Conservation (phyloP, 805 yeast genomes). For the Candida coleopterorum region DNA sequence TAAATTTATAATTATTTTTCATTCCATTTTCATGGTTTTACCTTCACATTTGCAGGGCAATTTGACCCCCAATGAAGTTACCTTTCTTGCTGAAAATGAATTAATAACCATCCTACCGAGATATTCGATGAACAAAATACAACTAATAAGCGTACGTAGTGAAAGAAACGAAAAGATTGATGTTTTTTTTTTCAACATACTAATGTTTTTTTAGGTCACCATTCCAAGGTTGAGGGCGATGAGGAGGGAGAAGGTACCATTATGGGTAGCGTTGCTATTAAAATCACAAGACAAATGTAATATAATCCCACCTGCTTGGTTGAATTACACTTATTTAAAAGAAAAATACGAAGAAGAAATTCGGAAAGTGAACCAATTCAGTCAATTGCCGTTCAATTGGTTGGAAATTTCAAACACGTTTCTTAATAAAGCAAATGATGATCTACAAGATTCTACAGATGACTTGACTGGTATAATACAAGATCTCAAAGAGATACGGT, state of each 20-base stretch:
- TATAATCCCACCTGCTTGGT: conserved; percentile 84
- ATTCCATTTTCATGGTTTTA: too few species aligned
- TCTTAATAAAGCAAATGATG: conserved; percentile 70
- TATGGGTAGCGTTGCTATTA: conserved; percentile 83
- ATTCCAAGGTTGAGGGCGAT: conserved; percentile 62
- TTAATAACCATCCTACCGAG: conserved; percentile 72
- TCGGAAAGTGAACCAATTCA: conserved; percentile 51
- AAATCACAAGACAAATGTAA: conserved; percentile 84
- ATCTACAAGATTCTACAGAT: conserved; percentile 68
- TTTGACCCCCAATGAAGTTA: conserved; percentile 72
- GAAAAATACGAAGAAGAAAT: conserved; percentile 64
- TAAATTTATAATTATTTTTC: too few species aligned
- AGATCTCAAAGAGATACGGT: conserved; percentile 79
- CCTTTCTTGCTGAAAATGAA: conserved; percentile 82
- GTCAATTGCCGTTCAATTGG: conserved; percentile 85
- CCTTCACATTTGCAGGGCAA: conserved; percentile 51
- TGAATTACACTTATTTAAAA: conserved; percentile 50
- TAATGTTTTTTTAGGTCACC: conserved; percentile 29
- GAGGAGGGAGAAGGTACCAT: conserved; percentile 65
- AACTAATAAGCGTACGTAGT: conserved; percentile 55
- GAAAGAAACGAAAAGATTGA: too few species aligned
- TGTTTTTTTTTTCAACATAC: neutral
- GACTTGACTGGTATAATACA: conserved; percentile 67
- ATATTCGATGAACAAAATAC: conserved; percentile 60
- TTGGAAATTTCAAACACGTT: conserved; percentile 70